Base-by-base conservation (phyloP, 2,329 filamentous ascomycete genomes). In the Aureobasidium sp. region DNA sequence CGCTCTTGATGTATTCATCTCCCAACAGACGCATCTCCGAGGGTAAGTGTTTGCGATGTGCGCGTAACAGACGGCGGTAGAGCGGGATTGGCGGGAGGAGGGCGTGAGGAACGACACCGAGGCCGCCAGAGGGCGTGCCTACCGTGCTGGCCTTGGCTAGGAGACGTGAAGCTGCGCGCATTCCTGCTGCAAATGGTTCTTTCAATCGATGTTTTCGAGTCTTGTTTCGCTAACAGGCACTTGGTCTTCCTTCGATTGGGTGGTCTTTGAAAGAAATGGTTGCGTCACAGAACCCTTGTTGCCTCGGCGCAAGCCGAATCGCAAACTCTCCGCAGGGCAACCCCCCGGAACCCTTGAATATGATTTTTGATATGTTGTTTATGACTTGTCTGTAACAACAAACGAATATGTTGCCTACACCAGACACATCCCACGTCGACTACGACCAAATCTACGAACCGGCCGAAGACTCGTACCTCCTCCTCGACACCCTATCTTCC, bases 361-460 rank as follows among this genome's bases (percentile, higher is more conserved):
- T 11, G n/a, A 19, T 27, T 27, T 10, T 21, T 27, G 30, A 6
- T 5, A 16, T 12, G 8, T 1, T 7, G 8, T 1, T 7, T 27
- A 30, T 30, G 21, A 3, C 16, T 50, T 5, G 2, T 27, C 27
- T 19, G 21, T n/a, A 14, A 7, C 17, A 29, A 30, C 21, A 48
- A 49, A 5, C 4, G n/a, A 40, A 14, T 25, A 95, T 96, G 90
- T 81, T 98, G 24, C 90, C 91, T 8, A 98, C 93, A 1, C 93
- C 93, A 12, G 88, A 88, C 55, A 98, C 93, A 2, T 87, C 87
- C 19, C 93, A 98, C 72, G 88, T 97, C 56, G 81, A 85, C 52
- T 95, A 90, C 71, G 81, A 88, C 68, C 83, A 85, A 53, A 84
- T 97, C 61, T 98, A 98, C 71, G 90, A 96, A 66, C 93, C 93